These are phyloP conservation scores for Asclepias syriaca DNA, from an alignment of 257 asterid species.

Conservation along the genomic window DNA sequence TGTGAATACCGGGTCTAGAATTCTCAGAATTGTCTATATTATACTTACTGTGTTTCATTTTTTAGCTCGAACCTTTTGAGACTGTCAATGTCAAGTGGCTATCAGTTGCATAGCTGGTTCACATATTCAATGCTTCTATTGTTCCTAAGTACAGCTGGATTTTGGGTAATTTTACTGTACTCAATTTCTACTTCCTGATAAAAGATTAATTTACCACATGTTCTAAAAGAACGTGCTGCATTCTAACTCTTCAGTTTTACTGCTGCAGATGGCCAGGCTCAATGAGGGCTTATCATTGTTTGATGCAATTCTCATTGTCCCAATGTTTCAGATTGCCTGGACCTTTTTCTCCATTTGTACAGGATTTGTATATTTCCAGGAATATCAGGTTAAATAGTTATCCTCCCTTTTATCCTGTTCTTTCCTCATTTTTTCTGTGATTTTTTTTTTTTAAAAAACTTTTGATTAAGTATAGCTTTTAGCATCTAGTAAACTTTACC, in stretches of 20 bases:
- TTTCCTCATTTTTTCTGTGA: not conserved
- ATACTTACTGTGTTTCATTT: conserved; percentile 15
- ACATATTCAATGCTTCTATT: conserved; percentile 80
- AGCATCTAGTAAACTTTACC: too few species aligned
- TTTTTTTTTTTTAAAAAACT: not conserved
- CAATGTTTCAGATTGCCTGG: conserved; percentile 99
- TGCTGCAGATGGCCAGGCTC: conserved; percentile 83
- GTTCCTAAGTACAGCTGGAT: conserved; percentile 93
- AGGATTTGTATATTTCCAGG: conserved; percentile 95
- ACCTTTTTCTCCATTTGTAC: conserved; percentile 96
- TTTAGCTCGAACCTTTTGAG: conserved; percentile 88
- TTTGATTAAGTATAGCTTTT: too few species aligned
- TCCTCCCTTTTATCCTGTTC: conserved; percentile 11
- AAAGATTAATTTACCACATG: not conserved
- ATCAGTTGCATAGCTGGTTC: conserved; percentile 93
- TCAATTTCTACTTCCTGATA: not conserved
- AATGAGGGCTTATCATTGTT: conserved; percentile 89
- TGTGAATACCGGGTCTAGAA: conserved; percentile 13
- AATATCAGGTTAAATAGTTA: conserved; percentile 57
- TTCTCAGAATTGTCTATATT: conserved; percentile 14
- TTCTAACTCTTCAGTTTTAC: not conserved
- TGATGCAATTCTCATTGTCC: conserved; percentile 95
- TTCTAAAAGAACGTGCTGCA: not conserved
- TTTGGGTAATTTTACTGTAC: conserved; percentile 61
- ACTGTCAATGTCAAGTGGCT: conserved; percentile 71